Evolutionary conservation across 148 eudicot species (phyloP), one percentile per base, ranked within the genome.

Genomic region (Rhododendron williamsianum): DNA sequence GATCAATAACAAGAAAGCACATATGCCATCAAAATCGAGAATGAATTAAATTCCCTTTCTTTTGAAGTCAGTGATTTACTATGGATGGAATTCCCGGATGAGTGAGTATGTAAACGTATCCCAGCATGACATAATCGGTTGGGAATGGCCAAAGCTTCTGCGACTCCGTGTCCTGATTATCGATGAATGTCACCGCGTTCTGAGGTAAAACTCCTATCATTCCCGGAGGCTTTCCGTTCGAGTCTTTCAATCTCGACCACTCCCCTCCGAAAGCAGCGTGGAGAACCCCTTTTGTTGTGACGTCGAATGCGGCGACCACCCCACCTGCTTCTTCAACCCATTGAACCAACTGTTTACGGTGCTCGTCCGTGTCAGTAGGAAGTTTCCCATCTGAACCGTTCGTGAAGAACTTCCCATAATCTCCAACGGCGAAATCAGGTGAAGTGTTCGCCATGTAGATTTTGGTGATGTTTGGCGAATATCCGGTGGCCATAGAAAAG

Each of bases 341-440:
- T 25, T 87, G 84, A 27, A 84, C 90, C 33, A 95, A 74, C 60
- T 87, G 91, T 51, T 85, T 82, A 35, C 94, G 83, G 79, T 91
- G 94, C 49, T 35, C 56, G 69, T 91, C 92, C 78, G 90, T 94
- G 87, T 93, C 91, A 58, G 90, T 19, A 56, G 23, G 2, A 0
- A 87, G 91, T 46, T 87, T 89, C 8, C 89, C 92, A 77, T 92
- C 89, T 10, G 48, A 83, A 6, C 69, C 84, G 36, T 89, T 87
- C 4, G 86, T 77, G 16, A 94, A 81, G 0, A 87, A 43, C 49
- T 88, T 87, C 95, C 95, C 92, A 2, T 88, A 33, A 83, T 95
- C 98, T 4, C 95, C 94, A 3, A 93, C 94, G 2, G 93, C 95
- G 69, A 93, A 93, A 1, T 90, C 91, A 0, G 98, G 98, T 0